A percentile compares a stretch with the other conserved stretches of the same genome.
Conservation (phyloP, 257 asterid genomes). For the Cordia subcordata region DNA sequence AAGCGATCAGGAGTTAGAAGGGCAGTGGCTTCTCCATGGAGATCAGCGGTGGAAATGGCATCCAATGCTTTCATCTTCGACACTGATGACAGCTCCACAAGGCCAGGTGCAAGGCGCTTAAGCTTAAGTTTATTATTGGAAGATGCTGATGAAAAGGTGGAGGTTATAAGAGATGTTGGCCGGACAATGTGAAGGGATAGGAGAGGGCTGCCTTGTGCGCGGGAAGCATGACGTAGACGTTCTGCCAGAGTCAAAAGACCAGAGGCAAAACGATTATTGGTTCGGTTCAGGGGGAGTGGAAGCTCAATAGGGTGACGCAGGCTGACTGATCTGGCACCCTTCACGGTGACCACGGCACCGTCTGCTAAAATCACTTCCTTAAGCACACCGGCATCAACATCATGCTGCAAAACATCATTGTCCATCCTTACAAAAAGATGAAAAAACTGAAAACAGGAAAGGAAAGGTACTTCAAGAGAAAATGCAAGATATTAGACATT, state of each 20-base stretch:
- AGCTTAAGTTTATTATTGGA: slow-evolving; percentile 67
- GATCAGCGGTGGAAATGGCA: slow-evolving; percentile 42
- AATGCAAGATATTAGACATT: too few relatives aligned
- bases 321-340: slow-evolving; percentile 97
- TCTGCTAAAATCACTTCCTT: slow-evolving; percentile 86
- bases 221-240: slow-evolving; percentile 59
- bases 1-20: slow-evolving; percentile 45
- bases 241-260: slow-evolving; percentile 79
- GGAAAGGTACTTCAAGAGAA: too few relatives aligned
- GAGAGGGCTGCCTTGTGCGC: slow-evolving; percentile 41
- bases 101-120: slow-evolving; percentile 95
- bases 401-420: slow-evolving; percentile 47
- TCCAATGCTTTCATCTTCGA: slow-evolving; percentile 44
- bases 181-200: slow-evolving; percentile 92
- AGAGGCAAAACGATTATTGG: slow-evolving; percentile 58
- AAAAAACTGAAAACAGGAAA: slow-evolving; percentile 4
- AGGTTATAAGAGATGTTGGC: slow-evolving; percentile 79
- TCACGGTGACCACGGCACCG: slow-evolving; percentile 90
- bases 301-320: slow-evolving; percentile 80
- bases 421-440: not conserved
- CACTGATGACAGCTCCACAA: slow-evolving; percentile 83
- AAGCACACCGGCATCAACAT: slow-evolving; percentile 75
- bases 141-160: slow-evolving; percentile 53
- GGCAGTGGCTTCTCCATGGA: slow-evolving; percentile 67
- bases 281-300: slow-evolving; percentile 77